A percentile compares a stretch with the other conserved stretches of the same genome.
These are phyloP conservation scores for Eimeria falciformis DNA, from an alignment of 169 alveolate species.

Conservation along the genomic window DNA sequence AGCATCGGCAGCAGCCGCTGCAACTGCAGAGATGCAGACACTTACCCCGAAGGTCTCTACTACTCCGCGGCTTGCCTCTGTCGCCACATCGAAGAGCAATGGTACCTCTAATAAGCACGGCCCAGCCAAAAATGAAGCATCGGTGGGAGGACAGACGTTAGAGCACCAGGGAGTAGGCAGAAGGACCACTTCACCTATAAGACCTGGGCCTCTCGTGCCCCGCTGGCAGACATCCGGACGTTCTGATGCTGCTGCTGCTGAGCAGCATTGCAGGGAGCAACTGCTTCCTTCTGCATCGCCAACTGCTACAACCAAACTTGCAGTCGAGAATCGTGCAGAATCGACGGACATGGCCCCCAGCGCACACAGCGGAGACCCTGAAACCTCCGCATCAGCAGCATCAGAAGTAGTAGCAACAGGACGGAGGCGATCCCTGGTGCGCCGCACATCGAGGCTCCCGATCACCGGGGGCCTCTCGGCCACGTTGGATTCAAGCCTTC, in stretches of 20 bases:
- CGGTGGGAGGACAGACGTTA: slow-evolving; percentile 2
- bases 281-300: slow-evolving; percentile 3
- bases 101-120: neutral
- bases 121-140: slow-evolving; percentile 27
- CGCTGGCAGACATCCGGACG: slow-evolving; percentile 35
- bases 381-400: slow-evolving; percentile 1
- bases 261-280: slow-evolving; percentile 24
- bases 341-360: neutral
- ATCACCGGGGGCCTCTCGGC: too few species aligned
- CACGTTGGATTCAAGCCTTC: too few species aligned
- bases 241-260: neutral
- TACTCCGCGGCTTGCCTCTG: slow-evolving; percentile 29
- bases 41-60: neutral
- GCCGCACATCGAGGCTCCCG: slow-evolving; percentile 31
- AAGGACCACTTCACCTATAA: slow-evolving; percentile 12
- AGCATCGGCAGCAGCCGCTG: neutral
- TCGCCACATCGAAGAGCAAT: neutral
- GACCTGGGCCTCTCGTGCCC: neutral
- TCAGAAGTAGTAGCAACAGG: too few species aligned
- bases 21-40: neutral
- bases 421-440: slow-evolving; percentile 31
- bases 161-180: neutral
- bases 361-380: slow-evolving; percentile 17
- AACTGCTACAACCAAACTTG: neutral
- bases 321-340: neutral